phyloP scores from a whole-genome alignment of 2,329 filamentous ascomycete genomes.

The Colletotrichum acutatum region DNA sequence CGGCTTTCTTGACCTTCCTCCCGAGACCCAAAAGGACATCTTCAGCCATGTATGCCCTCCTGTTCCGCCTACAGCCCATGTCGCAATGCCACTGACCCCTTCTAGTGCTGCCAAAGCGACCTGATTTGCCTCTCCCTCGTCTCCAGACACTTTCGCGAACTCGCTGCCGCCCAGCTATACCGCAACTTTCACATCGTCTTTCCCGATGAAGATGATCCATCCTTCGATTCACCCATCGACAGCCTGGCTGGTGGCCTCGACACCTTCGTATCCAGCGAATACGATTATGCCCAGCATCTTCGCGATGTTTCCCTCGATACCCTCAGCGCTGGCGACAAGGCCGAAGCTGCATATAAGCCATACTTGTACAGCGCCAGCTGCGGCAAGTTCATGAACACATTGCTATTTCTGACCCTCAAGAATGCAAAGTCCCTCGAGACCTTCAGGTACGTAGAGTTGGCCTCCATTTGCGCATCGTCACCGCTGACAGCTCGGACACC shows the following conservation, averaged over 20 bases:
- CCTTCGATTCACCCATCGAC: conserved; percentile 65
- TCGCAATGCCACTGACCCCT: conserved; percentile 12
- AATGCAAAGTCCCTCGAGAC: conserved; percentile 65
- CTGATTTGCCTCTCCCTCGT: conserved; percentile 69
- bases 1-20: conserved; percentile 55
- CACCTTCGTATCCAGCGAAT: conserved; percentile 71
- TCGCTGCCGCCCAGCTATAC: conserved; percentile 69
- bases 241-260: conserved; percentile 68
- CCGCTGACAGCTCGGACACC: background rate
- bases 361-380: conserved; percentile 67
- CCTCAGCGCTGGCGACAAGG: conserved; percentile 61
- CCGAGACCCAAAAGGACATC: conserved; percentile 61
- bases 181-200: conserved; percentile 70
- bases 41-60: conserved; percentile 53
- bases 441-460: conserved; percentile 59
- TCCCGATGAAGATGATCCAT: conserved; percentile 66
- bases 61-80: conserved; percentile 16
- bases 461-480: background rate
- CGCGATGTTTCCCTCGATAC: conserved; percentile 67
- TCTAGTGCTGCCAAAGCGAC: conserved; percentile 62
- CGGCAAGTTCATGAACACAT: conserved; percentile 72
- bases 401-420: conserved; percentile 66
- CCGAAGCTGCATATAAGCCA: conserved; percentile 63
- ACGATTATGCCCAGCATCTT: conserved; percentile 70
- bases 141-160: conserved; percentile 65